Base-by-base conservation (phyloP, 768 basidiomycete species). In the Suillus subalutaceus region DNA sequence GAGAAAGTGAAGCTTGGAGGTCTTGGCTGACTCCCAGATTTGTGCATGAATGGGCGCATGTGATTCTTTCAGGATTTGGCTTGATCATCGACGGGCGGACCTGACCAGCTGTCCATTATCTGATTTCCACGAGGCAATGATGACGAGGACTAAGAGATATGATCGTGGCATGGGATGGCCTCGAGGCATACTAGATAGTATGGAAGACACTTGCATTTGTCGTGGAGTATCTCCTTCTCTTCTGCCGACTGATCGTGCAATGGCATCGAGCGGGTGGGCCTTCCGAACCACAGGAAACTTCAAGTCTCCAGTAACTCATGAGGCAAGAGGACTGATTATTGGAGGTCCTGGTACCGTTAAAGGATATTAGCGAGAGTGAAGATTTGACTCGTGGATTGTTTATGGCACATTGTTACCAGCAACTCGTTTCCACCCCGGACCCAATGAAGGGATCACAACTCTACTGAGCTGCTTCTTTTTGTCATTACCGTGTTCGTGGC, bases 91-190 rank as follows among this genome's bases (percentile, higher is more conserved):
- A 59, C 16, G 58, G 57, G 23, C 23, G 38, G 23, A 59, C 58
- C 58, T 59, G 16, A 6, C 23, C 40, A 26, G 23, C 16, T 41
- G 23, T 40, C 38, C 23, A 41, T 40, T 40, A 59, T 59, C 58
- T 41, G 58, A 41, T 41, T 30, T 59, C 58, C 58, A 59, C 16
- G 58, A 41, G 58, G 58, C 16, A 59, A 40, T 30, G 38, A 26
- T 38, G 16, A 9, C 7, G 30, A 41, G 40, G 16, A 41, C 23
- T 18, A 41, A 41, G 23, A 41, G 23, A 59, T 38, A 16, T 40
- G 38, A 59, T 59, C 13, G 5, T 41, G 58, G 23, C 4, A 26
- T 59, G 16, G 8, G 26, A 12, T 59, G 8, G 38, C 58, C 40
- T 40, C 59, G 41, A 38, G 41, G 40, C 41, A 37, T 15, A 37